Percentiles rank a stretch among this genome's conserved stretches.
These are phyloP conservation scores for Heracleum sosnowskyi DNA, from an alignment of 129 eudicot genomes.

Conservation along the genomic window DNA sequence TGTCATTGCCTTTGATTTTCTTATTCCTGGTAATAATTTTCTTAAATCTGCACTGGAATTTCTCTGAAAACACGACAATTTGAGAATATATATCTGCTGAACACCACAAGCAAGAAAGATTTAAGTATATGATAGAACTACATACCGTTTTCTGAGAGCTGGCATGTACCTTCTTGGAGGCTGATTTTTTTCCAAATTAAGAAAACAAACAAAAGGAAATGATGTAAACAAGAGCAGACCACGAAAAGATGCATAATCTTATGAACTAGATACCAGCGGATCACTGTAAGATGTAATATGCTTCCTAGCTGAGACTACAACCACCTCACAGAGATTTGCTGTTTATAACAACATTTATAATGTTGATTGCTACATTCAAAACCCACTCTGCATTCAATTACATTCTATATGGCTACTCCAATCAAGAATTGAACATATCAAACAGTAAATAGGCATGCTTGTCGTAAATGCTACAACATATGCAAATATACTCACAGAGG, in stretches of 20 bases:
- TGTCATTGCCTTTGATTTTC: constrained; percentile 18
- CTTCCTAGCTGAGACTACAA: background rate
- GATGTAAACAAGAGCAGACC: background rate
- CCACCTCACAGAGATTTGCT: background rate
- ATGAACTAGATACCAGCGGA: constrained; percentile 8
- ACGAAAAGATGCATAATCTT: constrained; percentile 5
- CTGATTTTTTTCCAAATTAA: constrained; percentile 24
- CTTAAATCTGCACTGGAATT: constrained; percentile 20
- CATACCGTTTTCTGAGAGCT: constrained; percentile 39
- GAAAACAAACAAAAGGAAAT: constrained; percentile 13
- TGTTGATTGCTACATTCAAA: background rate
- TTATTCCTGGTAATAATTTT: constrained; percentile 16
- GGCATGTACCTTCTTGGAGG: constrained; percentile 23
- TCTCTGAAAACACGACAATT: constrained; percentile 23
- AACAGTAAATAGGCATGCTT: background rate
- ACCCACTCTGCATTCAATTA: background rate
- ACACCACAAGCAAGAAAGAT: background rate
- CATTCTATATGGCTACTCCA: background rate
- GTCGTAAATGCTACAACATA: background rate
- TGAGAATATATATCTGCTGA: background rate
- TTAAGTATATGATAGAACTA: constrained; percentile 2
- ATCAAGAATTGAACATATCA: background rate
- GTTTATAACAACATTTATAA: no score
- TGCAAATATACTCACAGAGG: constrained; percentile 21
- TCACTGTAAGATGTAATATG: background rate